phyloP scores from a whole-genome alignment of 345 rosid species.

The Gossypium australe region DNA sequence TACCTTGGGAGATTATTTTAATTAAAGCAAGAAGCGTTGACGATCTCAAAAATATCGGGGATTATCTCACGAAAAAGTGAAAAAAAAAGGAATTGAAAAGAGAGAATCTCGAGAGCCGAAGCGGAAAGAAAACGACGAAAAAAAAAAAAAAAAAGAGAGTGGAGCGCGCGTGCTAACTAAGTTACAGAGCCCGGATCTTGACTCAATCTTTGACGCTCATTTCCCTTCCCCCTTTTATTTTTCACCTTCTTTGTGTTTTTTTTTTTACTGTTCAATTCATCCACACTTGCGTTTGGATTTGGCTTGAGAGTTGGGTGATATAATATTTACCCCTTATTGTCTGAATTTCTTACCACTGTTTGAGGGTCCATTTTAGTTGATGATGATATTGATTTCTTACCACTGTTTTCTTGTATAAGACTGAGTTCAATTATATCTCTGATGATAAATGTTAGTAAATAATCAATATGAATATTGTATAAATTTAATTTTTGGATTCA shows the following conservation, averaged over 20 bases:
- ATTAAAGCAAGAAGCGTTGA: constrained; percentile 19
- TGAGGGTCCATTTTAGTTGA: no score
- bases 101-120: constrained; percentile 13
- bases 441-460: no score
- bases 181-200: constrained; percentile 31
- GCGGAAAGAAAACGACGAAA: constrained; percentile 32
- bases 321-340: no score
- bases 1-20: neutral
- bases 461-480: no score
- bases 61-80: neutral
- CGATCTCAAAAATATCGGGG: constrained; percentile 12
- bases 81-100: neutral
- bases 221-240: neutral
- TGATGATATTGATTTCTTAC: no score
- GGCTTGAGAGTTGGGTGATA: no score
- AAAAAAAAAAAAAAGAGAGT: neutral
- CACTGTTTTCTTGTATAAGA: no score
- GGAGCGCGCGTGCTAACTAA: constrained; percentile 44
- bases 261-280: neutral
- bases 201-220: constrained; percentile 34
- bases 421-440: no score
- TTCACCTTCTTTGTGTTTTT: neutral
- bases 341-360: no score
- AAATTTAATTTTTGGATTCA: no score
- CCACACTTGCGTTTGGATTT: no score